Base-by-base conservation (phyloP, 805 yeast species). In the Alloascoidea hylecoeti region DNA sequence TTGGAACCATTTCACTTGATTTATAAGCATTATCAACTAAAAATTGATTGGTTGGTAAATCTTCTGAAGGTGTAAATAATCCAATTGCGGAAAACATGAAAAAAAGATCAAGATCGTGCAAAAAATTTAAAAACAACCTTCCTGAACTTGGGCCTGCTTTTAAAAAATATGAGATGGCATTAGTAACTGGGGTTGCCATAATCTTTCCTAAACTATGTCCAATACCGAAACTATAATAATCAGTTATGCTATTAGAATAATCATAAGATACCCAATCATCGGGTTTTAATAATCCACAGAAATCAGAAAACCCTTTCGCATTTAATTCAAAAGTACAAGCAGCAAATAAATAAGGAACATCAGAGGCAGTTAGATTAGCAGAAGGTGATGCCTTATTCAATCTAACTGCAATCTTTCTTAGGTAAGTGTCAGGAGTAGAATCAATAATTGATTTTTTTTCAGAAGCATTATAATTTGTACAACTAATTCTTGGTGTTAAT, bases 31-130 rank as follows among this genome's bases (percentile, higher is more conserved):
- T 56, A 37, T 63, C 61, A 55, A 72, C 71, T 4, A 62, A 63
- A 35, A 70, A 59, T 36, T 56, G 52, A 44, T 66, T 65, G 16
- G 58, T 48, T 4, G 72, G 64, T 44, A 76, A 53, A 39, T 57
- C 57, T 23, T 55, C 46, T 15, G 51, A 58, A 5, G 68, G 64
- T 34, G 51, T 52, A 16, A 64, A 53, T 33, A 74, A 43, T 2
- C 75, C 77, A 16, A 71, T 50, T 3, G 73, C 66, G 16, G 72
- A 55, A 35, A 66, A 60, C 47, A 65, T 61, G n/a, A 64, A 56
- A 41, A 66, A 67, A 35, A 72, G 55, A 46, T 74, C 75, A 30
- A 74, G 67, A 49, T 74, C 80, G 52, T 74, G 80, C 14, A 67
- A 55, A 50, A 73, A 73, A 16, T 63, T 59, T 35, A 65, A 56